A percentile compares a stretch with the other conserved stretches of the same genome.
Evolutionary conservation across 352 stramenopile genomes (phyloP).

Genomic region (Pythium dissotocum): DNA sequence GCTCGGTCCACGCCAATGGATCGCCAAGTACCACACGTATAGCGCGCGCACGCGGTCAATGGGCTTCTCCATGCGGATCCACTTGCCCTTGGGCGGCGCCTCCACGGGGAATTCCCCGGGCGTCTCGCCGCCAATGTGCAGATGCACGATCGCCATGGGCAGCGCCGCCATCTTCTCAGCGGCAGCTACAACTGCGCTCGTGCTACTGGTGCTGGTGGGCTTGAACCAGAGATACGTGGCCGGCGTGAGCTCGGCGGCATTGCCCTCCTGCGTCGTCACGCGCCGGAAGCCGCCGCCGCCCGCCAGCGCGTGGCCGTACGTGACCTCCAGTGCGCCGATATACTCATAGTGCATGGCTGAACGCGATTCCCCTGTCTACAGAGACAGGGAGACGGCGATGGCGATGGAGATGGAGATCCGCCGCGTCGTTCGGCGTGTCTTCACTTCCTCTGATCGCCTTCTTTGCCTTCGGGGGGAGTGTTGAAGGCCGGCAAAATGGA

Average conservation of each 20-base stretch:
- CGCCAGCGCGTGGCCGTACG: conserved; percentile 84
- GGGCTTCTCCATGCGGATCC: conserved; percentile 75
- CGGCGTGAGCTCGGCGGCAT: conserved; percentile 75
- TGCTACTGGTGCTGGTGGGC: conserved; percentile 25
- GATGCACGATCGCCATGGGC: conserved; percentile 47
- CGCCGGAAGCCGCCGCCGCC: conserved; percentile 79
- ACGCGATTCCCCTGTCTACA: not conserved
- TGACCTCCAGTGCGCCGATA: conserved; percentile 76
- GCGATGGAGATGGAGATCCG: not conserved
- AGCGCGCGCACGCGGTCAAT: conserved; percentile 59
- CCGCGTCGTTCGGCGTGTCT: not conserved
- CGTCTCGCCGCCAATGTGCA: conserved; percentile 43
- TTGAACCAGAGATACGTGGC: conserved; percentile 89
- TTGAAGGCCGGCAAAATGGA: conserved; percentile 21
- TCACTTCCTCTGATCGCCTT: conserved; percentile 3
- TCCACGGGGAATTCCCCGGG: conserved; percentile 18
- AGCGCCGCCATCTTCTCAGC: not conserved
- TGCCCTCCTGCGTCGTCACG: conserved; percentile 74
- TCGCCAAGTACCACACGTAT: conserved; percentile 65
- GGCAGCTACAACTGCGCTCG: not conserved
- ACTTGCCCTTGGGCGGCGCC: conserved; percentile 24
- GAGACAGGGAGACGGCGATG: not conserved
- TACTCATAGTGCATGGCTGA: conserved; percentile 65
- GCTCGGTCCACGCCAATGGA: conserved; percentile 15
- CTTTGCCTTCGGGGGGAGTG: conserved; percentile 4